Base-by-base conservation (phyloP, 129 eudicot species). In the Helianthus tuberosus region DNA sequence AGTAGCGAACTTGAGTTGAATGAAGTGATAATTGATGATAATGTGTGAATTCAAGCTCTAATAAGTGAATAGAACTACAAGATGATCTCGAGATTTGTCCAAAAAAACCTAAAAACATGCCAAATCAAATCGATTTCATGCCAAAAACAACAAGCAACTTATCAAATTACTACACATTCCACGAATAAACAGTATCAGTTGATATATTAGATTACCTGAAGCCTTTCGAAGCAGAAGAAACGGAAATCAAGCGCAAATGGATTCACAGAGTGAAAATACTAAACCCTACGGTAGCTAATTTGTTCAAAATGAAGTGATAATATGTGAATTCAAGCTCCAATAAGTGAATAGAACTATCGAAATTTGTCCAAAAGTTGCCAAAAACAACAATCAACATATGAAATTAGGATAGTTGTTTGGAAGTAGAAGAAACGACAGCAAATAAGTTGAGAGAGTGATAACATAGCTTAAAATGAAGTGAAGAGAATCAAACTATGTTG, bases 21-120 rank as follows among this genome's bases (percentile, higher is more conserved):
- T 55, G 9, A 32, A 55, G 23, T 55, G 10, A 29, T 6, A 46
- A 67, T 20, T 7, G 23, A 5, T 32, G 36, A 32, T 32, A 32
- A 67, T 67, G 11, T n/a, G 58, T 23, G 12, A 47, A 67, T 47
- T 67, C 12, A n/a, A 67, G 32, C 43, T 20, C 38, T 47, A 67
- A 46, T 2, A 20, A 25, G 58, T 23, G 5, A 47, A 55, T 12
- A 8, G 35, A 55, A 8, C 11, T 55, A 8, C 35, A 67, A 0
- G 16, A 12, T 47, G 35, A 6, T 32, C 8, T 50, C 27, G 36
- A 3, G 36, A 32, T 32, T 32, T 32, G 36, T 32, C 36, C 36
- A 32, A 32, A 32, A 32, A 32, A 20, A 20, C 36, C 36, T 32
- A 32, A 32, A 32, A 32, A 32, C 36, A 2, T 32, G 36, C 36